A percentile compares a stretch with the other conserved stretches of the same genome.
phyloP scores from a whole-genome alignment of 805 yeast genomes.

The Myxozyma geophila region DNA sequence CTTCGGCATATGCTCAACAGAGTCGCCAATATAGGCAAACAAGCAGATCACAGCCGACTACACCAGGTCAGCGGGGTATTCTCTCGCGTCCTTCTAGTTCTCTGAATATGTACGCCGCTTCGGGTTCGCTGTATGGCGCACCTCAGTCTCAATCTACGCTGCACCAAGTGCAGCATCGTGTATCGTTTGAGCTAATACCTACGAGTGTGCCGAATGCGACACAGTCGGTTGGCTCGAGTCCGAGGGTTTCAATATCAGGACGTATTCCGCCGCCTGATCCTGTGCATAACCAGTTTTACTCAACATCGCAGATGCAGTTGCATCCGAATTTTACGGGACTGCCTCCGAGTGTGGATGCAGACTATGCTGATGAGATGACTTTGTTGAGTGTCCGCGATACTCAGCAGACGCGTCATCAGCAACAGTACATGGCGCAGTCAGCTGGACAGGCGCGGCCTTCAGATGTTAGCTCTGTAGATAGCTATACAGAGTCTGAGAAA shows the following conservation, averaged over 20 bases:
- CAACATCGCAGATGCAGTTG: neutral
- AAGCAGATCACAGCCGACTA: slow-evolving; percentile 29
- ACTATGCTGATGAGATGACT: slow-evolving; percentile 1
- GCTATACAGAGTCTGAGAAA: neutral
- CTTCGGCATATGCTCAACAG: slow-evolving; percentile 1
- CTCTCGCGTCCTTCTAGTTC: slow-evolving; percentile 13
- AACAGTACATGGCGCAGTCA: neutral
- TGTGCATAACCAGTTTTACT: neutral
- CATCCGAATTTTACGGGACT: slow-evolving; percentile 4
- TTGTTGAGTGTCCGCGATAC: slow-evolving; percentile 1
- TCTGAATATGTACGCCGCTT: neutral
- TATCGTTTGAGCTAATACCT: slow-evolving; percentile 8
- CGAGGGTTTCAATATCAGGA: slow-evolving; percentile 1
- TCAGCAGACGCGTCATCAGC: neutral
- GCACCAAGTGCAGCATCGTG: slow-evolving; percentile 7
- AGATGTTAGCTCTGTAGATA: neutral
- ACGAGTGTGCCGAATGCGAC: neutral
- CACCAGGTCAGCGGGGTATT: slow-evolving; percentile 15
- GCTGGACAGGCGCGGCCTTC: neutral
- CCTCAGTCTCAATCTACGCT: neutral
- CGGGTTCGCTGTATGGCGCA: neutral
- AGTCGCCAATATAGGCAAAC: slow-evolving; percentile 2
- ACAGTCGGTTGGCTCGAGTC: slow-evolving; percentile 20
- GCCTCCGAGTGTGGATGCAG: slow-evolving; percentile 26
- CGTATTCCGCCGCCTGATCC: slow-evolving; percentile 1